phyloP scores from a whole-genome alignment of 331 rosid genomes.

The Quercus phellos region DNA sequence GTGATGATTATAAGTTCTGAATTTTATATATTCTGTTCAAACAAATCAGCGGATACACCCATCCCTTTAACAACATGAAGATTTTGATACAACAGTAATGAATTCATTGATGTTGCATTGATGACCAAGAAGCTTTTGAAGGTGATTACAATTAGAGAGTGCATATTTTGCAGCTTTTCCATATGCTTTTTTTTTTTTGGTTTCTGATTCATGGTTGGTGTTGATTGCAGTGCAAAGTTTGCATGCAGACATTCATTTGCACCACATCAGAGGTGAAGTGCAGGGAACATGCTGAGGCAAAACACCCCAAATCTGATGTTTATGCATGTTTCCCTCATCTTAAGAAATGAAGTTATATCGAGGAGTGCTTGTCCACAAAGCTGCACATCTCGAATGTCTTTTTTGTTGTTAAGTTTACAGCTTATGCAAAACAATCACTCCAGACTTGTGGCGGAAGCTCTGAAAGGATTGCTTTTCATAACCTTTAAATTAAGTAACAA shows the following conservation, averaged over 20 bases:
- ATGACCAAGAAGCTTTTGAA: neutral
- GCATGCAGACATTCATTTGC: slow-evolving; percentile 67
- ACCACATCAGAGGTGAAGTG: slow-evolving; percentile 60
- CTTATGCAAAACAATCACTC: neutral
- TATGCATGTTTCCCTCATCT: slow-evolving; percentile 53
- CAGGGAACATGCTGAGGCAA: slow-evolving; percentile 67
- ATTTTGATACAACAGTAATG: neutral
- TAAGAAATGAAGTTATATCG: slow-evolving; percentile 22
- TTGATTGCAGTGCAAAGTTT: slow-evolving; percentile 55
- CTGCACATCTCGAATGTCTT: neutral
- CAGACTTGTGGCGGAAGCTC: neutral
- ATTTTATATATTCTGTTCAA: neutral
- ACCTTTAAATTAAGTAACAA: neutral
- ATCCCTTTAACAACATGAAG: neutral
- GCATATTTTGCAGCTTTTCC: neutral
- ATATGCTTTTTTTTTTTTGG: neutral
- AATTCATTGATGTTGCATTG: neutral
- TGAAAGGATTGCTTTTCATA: neutral
- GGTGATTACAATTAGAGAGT: neutral
- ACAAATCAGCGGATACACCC: neutral
- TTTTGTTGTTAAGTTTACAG: neutral
- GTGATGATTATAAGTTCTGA: neutral
- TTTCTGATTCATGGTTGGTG: slow-evolving; percentile 1
- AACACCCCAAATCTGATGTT: slow-evolving; percentile 57
- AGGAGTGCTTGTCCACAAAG: neutral